Evolutionary conservation across 2,329 filamentous ascomycete genomes (phyloP).

Genomic region (Escovopsis sp.): DNA sequence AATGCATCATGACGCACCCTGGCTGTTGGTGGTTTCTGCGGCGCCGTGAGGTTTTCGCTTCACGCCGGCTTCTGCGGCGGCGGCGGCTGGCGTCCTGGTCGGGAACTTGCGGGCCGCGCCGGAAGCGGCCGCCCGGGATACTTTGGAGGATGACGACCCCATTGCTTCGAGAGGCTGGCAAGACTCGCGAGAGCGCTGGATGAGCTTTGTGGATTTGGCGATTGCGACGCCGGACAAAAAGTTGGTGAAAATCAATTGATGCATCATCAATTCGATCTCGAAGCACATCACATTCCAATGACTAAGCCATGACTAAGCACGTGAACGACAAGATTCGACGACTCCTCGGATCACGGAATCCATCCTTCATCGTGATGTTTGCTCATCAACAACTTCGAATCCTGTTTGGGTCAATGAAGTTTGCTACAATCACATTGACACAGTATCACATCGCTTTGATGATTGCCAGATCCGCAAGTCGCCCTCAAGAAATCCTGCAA

Average conservation of each 20-base stretch:
- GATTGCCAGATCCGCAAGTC: background rate
- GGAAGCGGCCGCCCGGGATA: background rate
- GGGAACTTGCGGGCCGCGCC: conserved; percentile 28
- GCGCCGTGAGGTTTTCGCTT: conserved; percentile 6
- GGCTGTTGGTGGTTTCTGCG: too few species aligned
- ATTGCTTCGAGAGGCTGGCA: background rate
- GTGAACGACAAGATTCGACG: too few species aligned
- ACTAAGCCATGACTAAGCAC: too few species aligned
- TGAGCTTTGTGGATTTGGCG: background rate
- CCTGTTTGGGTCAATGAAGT: too few species aligned
- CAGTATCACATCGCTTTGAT: background rate
- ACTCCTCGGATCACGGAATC: too few species aligned
- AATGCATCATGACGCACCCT: background rate
- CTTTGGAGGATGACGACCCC: conserved; percentile 7
- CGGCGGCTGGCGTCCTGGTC: conserved; percentile 18
- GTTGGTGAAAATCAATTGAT: too few species aligned
- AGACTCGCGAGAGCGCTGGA: too few species aligned
- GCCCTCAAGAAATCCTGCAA: background rate
- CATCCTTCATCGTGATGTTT: too few species aligned
- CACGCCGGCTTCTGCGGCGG: conserved; percentile 9
- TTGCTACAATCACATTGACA: background rate
- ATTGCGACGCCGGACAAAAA: too few species aligned
- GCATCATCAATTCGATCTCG: too few species aligned
- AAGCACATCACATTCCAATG: too few species aligned
- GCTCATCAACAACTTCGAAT: too few species aligned